Evolutionary conservation across 768 basidiomycete genomes (phyloP).

Genomic region (Leccinum rimulosum): DNA sequence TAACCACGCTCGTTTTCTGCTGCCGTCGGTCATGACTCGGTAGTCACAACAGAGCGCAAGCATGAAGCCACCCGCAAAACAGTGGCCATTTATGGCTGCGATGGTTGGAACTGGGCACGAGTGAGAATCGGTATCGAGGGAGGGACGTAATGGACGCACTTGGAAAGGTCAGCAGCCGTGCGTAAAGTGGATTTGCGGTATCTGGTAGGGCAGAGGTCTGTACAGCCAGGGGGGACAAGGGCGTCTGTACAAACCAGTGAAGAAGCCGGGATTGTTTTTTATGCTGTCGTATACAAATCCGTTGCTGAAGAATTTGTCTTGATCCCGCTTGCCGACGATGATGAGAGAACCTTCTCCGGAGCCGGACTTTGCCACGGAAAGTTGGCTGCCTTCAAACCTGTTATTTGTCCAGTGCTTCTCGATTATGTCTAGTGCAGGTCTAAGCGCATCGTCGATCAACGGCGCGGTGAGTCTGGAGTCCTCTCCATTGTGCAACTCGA

Average conservation of each 20-base stretch:
- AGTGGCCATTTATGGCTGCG: constrained; percentile 81
- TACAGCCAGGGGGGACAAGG: neutral
- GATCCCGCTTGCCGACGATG: constrained; percentile 68
- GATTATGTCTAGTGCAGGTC: constrained; percentile 69
- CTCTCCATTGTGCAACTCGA: constrained; percentile 76
- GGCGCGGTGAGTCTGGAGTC: constrained; percentile 66
- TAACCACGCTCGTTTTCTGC: constrained; percentile 73
- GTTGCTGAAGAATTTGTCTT: constrained; percentile 90
- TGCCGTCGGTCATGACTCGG: constrained; percentile 84
- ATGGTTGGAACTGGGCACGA: constrained; percentile 64
- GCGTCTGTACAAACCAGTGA: constrained; percentile 47
- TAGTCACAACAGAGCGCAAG: constrained; percentile 83
- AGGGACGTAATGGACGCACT: constrained; percentile 45
- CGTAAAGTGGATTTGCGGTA: constrained; percentile 70
- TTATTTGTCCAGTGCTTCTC: constrained; percentile 68
- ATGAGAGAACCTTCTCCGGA: constrained; percentile 67
- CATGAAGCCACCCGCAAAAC: constrained; percentile 82
- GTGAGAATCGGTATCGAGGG: neutral
- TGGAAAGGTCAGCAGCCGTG: constrained; percentile 71
- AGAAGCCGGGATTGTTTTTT: constrained; percentile 56
- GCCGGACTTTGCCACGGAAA: constrained; percentile 31
- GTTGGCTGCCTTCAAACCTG: constrained; percentile 44
- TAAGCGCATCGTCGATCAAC: constrained; percentile 57
- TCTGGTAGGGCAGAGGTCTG: constrained; percentile 38
- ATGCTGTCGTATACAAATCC: constrained; percentile 65